Evolutionary conservation across 495 filamentous ascomycete species (phyloP).

Genomic region (Hypoxylon trugodes): DNA sequence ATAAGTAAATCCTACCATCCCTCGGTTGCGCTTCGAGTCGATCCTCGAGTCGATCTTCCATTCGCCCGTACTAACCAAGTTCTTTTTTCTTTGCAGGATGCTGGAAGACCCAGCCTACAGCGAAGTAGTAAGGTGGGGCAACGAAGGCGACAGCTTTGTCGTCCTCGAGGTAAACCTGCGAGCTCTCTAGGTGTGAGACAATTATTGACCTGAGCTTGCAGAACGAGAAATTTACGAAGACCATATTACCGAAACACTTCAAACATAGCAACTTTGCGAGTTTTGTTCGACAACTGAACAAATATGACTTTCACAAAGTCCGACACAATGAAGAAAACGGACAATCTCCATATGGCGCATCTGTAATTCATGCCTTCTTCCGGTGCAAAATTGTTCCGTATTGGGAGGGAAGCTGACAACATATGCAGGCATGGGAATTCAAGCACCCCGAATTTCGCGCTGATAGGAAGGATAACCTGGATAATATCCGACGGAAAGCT

Average conservation of each 20-base stretch:
- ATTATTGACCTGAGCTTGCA: slow-evolving; percentile 47
- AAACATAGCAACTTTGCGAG: slow-evolving; percentile 99
- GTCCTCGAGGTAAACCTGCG: slow-evolving; percentile 81
- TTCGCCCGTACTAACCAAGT: slow-evolving; percentile 31
- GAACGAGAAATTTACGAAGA: slow-evolving; percentile 99
- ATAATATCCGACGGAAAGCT: slow-evolving; percentile 96
- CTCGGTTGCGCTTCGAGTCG: slow-evolving; percentile 7
- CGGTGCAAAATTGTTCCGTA: neutral
- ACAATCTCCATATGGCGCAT: slow-evolving; percentile 87
- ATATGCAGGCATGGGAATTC: slow-evolving; percentile 89
- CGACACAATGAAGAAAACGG: slow-evolving; percentile 94
- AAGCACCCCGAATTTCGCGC: slow-evolving; percentile 96
- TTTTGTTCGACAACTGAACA: slow-evolving; percentile 98
- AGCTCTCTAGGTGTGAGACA: slow-evolving; percentile 5
- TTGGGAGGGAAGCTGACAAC: slow-evolving; percentile 35
- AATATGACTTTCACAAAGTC: slow-evolving; percentile 99
- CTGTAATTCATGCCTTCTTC: slow-evolving; percentile 65
- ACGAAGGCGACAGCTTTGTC: slow-evolving; percentile 94
- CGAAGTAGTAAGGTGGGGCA: slow-evolving; percentile 93
- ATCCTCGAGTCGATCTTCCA: slow-evolving; percentile 9
- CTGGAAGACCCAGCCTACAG: slow-evolving; percentile 94
- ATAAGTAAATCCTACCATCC: slow-evolving; percentile 71
- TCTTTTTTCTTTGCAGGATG: slow-evolving; percentile 72
- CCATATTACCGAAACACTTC: slow-evolving; percentile 97
- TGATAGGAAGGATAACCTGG: slow-evolving; percentile 94